A percentile compares a stretch with the other conserved stretches of the same genome.
phyloP scores from a whole-genome alignment of 495 filamentous ascomycete genomes.

The Tuber microsphaerosporum region DNA sequence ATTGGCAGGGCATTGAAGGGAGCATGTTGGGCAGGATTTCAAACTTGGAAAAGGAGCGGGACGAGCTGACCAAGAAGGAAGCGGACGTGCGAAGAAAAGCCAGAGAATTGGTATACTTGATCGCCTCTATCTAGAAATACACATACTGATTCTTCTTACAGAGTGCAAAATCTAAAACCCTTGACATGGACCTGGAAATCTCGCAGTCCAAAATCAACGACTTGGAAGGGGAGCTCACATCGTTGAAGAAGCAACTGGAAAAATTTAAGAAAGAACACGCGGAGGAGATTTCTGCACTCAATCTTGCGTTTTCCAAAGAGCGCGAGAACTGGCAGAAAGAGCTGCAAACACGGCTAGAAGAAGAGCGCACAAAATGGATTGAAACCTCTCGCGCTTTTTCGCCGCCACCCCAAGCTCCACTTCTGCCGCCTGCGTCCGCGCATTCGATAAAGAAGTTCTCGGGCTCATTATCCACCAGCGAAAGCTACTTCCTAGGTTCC shows the following conservation, averaged over 20 bases:
- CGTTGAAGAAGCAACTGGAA: neutral
- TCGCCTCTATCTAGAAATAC: neutral
- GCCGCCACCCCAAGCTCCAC: conserved; percentile 48
- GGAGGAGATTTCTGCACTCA: conserved; percentile 62
- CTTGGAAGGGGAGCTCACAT: conserved; percentile 50
- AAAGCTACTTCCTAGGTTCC: conserved; percentile 41
- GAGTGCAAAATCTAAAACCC: conserved; percentile 65
- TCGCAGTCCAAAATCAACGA: conserved; percentile 58
- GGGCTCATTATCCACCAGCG: conserved; percentile 36
- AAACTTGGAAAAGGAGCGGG: conserved; percentile 77
- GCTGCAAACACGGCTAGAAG: conserved; percentile 56
- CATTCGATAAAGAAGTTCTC: conserved; percentile 42
- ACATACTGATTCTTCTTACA: conserved; percentile 42
- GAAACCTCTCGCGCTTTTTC: conserved; percentile 48
- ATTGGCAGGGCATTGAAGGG: conserved; percentile 92
- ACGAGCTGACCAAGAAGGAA: conserved; percentile 77
- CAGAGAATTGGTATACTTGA: conserved; percentile 60
- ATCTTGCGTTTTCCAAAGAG: conserved; percentile 60
- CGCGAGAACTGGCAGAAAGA: conserved; percentile 60
- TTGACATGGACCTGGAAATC: conserved; percentile 77
- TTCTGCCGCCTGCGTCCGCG: conserved; percentile 47
- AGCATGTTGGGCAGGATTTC: conserved; percentile 67
- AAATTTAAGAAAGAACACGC: conserved; percentile 44
- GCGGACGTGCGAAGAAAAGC: conserved; percentile 77
- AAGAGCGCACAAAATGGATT: conserved; percentile 69